Conservation (phyloP, 805 yeast genomes). For the Spathaspora boniae region DNA sequence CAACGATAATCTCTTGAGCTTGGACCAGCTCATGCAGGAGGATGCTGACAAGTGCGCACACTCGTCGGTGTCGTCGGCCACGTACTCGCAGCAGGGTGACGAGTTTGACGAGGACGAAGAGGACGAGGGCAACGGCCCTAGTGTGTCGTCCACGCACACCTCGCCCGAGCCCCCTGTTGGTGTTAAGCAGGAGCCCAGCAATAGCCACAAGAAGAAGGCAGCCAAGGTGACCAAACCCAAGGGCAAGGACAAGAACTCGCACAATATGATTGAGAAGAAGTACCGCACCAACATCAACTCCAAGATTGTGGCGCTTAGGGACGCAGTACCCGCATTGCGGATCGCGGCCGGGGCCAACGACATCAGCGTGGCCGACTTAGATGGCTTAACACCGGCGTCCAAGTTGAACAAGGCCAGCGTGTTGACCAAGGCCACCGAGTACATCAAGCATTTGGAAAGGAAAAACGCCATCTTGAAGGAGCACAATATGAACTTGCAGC, state of each 20-base stretch:
- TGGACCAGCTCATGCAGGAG: slow-evolving; percentile 4
- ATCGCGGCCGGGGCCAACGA: slow-evolving; percentile 53
- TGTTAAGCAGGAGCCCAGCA: slow-evolving; percentile 5
- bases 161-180: slow-evolving; percentile 15
- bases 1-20: slow-evolving; percentile 1
- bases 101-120: too few species aligned
- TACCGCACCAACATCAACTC: slow-evolving; percentile 75
- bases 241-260: slow-evolving; percentile 59
- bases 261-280: slow-evolving; percentile 77
- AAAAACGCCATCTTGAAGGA: slow-evolving; percentile 49
- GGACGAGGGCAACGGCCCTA: too few species aligned
- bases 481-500: slow-evolving; percentile 44
- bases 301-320: slow-evolving; percentile 63
- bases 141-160: slow-evolving; percentile 13
- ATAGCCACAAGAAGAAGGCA: slow-evolving; percentile 2
- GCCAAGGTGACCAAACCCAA: slow-evolving; percentile 41
- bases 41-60: too few species aligned
- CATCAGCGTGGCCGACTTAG: slow-evolving; percentile 46
- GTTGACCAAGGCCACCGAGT: slow-evolving; percentile 71
- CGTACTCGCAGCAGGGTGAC: too few species aligned
- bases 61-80: too few species aligned
- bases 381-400: slow-evolving; percentile 73
- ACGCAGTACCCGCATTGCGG: slow-evolving; percentile 74
- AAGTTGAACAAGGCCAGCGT: slow-evolving; percentile 77
- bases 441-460: slow-evolving; percentile 66